phyloP scores from a whole-genome alignment of 169 alveolate species.

The Plasmodium gonderi region DNA sequence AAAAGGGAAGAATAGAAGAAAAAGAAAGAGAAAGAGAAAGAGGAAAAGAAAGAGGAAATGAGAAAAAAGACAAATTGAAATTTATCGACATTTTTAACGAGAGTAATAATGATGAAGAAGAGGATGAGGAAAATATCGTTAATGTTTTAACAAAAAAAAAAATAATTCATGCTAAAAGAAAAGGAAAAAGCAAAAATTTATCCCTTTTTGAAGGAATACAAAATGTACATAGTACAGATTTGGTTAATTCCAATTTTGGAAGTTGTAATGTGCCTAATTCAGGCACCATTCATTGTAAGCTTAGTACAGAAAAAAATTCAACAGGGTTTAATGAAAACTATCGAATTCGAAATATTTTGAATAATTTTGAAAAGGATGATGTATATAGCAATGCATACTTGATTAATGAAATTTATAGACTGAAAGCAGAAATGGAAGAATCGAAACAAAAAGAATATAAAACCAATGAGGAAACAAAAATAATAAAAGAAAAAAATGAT shows the following conservation, averaged over 20 bases:
- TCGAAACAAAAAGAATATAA: conserved; percentile 28
- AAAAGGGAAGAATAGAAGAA: neutral
- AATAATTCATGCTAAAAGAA: neutral
- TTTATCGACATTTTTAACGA: conserved; percentile 61
- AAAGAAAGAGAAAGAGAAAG: neutral
- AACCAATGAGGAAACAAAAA: conserved; percentile 24
- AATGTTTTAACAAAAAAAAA: conserved; percentile 6
- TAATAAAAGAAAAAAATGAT: conserved; percentile 10
- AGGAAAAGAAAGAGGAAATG: neutral
- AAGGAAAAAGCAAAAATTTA: neutral
- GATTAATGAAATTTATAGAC: conserved; percentile 10
- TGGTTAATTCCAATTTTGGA: neutral
- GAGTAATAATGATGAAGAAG: conserved; percentile 16
- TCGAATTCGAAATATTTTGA: neutral
- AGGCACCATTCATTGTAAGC: neutral
- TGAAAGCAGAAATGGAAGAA: conserved; percentile 42
- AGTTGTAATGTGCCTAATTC: neutral
- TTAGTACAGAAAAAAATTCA: neutral
- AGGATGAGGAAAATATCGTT: neutral
- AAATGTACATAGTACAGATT: neutral
- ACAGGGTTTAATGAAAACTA: neutral
- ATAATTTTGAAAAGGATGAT: neutral
- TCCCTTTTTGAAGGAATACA: neutral
- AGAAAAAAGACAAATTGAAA: conserved; percentile 10
- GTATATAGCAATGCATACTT: neutral